These are phyloP conservation scores for Pleodorina starrii DNA, from an alignment of 139 green algal genomes.

Conservation along the genomic window DNA sequence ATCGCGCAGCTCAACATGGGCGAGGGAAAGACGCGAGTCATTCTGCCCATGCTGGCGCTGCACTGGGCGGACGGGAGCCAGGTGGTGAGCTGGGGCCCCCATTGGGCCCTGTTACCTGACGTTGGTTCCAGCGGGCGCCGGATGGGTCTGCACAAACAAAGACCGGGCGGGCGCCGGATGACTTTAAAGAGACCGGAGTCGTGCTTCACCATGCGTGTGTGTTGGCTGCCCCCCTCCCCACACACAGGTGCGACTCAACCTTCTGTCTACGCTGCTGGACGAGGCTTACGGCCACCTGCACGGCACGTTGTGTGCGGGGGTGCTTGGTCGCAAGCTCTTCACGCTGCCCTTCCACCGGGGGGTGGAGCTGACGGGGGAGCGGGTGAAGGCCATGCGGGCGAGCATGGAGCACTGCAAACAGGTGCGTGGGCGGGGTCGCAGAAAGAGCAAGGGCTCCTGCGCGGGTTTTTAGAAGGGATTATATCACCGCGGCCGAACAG, in stretches of 20 bases:
- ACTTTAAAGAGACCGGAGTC: too few relatives aligned
- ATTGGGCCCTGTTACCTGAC: neutral
- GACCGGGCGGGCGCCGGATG: too few relatives aligned
- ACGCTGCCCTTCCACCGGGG: constrained; percentile 70
- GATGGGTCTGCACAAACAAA: too few relatives aligned
- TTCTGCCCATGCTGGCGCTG: constrained; percentile 76
- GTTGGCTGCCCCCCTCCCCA: too few relatives aligned
- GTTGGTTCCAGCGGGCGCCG: too few relatives aligned
- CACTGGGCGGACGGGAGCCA: constrained; percentile 51
- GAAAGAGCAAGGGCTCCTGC: too few relatives aligned
- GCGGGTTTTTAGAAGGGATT: too few relatives aligned
- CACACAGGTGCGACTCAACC: constrained; percentile 75
- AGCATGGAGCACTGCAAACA: constrained; percentile 53
- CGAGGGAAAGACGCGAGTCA: constrained; percentile 82
- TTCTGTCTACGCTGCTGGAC: constrained; percentile 69
- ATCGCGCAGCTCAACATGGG: constrained; percentile 78
- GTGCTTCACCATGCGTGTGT: too few relatives aligned
- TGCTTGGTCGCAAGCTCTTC: constrained; percentile 65
- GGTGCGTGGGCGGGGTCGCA: constrained; percentile 50
- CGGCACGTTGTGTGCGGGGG: constrained; percentile 60
- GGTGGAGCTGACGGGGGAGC: constrained; percentile 44
- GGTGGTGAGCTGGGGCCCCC: constrained; percentile 37
- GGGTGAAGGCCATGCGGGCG: constrained; percentile 49
- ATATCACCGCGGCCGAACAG: too few relatives aligned
- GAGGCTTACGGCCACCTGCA: constrained; percentile 69